These are phyloP conservation scores for Mucor irregularis DNA, from an alignment of 371 early-diverging fungal genomes.

Conservation along the genomic window DNA sequence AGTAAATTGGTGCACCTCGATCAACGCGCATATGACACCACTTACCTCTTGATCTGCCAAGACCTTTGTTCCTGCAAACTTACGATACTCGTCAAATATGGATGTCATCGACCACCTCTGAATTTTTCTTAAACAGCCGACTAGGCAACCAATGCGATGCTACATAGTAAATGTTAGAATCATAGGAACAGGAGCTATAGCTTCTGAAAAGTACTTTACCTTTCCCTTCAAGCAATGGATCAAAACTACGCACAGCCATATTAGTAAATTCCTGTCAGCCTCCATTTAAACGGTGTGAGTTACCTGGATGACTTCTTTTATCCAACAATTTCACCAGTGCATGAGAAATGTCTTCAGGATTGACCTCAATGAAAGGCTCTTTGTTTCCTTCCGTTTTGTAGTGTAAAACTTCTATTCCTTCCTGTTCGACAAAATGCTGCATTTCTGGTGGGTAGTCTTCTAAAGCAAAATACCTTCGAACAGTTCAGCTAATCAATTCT, in stretches of 20 bases:
- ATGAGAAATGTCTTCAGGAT: conserved; percentile 72
- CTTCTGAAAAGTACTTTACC: conserved; percentile 38
- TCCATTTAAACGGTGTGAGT: not conserved
- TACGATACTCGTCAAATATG: conserved; percentile 93
- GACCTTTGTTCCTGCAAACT: conserved; percentile 90
- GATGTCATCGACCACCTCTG: conserved; percentile 94
- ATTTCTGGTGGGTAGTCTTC: conserved; percentile 86
- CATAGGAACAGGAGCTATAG: no score
- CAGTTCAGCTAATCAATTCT: no score
- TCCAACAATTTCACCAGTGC: conserved; percentile 81
- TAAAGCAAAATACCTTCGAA: conserved; percentile 66
- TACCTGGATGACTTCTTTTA: conserved; percentile 76
- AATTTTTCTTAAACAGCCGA: conserved; percentile 91
- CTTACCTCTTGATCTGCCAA: conserved; percentile 93
- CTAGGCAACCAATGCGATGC: conserved; percentile 92
- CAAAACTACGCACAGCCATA: conserved; percentile 42
- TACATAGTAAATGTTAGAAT: no score
- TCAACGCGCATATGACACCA: not conserved
- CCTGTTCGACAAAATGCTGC: conserved; percentile 69
- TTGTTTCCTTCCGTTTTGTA: conserved; percentile 87
- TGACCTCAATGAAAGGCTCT: conserved; percentile 93
- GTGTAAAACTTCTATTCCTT: conserved; percentile 78
- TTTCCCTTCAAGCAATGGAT: conserved; percentile 95
- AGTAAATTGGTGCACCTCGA: not conserved
- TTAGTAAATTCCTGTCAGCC: not conserved